These are phyloP conservation scores for Fusarium sp. DNA, from an alignment of 2,329 filamentous ascomycete species.

Conservation along the genomic window DNA sequence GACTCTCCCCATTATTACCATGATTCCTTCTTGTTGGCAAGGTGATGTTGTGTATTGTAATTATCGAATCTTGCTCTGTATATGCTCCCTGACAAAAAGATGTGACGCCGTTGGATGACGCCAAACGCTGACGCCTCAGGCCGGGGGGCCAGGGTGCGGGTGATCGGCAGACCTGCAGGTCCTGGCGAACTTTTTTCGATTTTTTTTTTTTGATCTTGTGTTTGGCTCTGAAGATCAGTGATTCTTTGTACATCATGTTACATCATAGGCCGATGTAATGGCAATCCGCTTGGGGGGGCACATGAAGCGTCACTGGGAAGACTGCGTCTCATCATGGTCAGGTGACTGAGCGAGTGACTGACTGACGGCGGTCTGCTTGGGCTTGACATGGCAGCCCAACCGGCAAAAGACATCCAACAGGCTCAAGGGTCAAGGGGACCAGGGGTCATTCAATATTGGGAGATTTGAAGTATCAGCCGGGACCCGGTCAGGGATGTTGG, in stretches of 20 bases:
- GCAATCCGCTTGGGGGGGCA: neutral
- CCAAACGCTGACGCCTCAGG: constrained; percentile 13
- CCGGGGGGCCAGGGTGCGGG: constrained; percentile 5
- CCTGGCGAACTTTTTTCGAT: neutral
- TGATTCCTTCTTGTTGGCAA: neutral
- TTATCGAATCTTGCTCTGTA: neutral
- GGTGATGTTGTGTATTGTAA: neutral
- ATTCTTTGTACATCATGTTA: constrained; percentile 15
- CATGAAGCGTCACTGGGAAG: neutral
- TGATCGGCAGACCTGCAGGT: constrained; percentile 24
- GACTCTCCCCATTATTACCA: neutral
- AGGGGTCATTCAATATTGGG: neutral
- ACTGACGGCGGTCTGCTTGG: neutral
- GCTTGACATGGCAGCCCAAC: neutral
- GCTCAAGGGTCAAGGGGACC: neutral
- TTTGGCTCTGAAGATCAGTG: neutral
- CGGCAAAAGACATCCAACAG: neutral
- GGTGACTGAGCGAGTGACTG: constrained; percentile 7
- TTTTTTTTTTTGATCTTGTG: neutral
- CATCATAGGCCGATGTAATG: constrained; percentile 14
- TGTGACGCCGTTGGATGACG: constrained; percentile 1
- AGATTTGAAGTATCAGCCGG: neutral
- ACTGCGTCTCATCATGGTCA: constrained; percentile 20
- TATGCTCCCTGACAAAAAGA: neutral
- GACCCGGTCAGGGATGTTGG: neutral